A percentile compares a stretch with the other conserved stretches of the same genome.
Evolutionary conservation across 352 stramenopile species (phyloP).

Genomic region (Globisporangium parvum): DNA sequence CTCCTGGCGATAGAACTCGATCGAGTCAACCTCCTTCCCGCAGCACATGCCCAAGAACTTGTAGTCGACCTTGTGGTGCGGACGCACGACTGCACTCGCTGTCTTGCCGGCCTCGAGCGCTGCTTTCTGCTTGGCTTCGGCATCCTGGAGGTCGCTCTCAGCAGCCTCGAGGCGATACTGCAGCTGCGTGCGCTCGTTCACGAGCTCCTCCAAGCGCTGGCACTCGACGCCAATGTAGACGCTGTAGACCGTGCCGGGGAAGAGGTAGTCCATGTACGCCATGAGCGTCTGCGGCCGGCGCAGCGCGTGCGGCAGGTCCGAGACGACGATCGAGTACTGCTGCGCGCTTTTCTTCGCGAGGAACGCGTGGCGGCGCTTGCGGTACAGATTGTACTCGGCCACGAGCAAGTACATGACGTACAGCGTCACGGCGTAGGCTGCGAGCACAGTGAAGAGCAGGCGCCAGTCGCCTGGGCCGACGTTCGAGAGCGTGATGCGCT

Average conservation of each 20-base stretch:
- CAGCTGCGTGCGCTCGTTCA: conserved; percentile 44
- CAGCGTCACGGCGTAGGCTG: conserved; percentile 41
- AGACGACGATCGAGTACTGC: conserved; percentile 73
- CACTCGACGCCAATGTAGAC: conserved; percentile 76
- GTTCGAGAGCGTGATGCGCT: conserved; percentile 66
- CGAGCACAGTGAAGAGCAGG: conserved; percentile 52
- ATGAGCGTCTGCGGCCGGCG: conserved; percentile 49
- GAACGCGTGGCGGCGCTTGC: conserved; percentile 12
- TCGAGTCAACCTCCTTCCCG: conserved; percentile 47
- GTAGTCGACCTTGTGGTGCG: conserved; percentile 28
- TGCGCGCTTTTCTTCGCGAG: conserved; percentile 44
- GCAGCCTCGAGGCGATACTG: conserved; percentile 47
- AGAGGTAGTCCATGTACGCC: conserved; percentile 64
- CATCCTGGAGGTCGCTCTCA: conserved; percentile 33
- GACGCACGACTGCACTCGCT: conserved; percentile 23
- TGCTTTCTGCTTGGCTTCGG: conserved; percentile 15
- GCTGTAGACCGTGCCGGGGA: conserved; percentile 49
- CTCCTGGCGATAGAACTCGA: conserved; percentile 48
- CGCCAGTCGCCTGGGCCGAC: conserved; percentile 54
- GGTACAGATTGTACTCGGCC: conserved; percentile 38
- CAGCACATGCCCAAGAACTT: conserved; percentile 42
- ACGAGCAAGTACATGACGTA: conserved; percentile 53
- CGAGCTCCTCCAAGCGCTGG: conserved; percentile 40
- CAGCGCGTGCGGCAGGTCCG: conserved; percentile 48
- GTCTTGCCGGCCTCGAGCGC: conserved; percentile 13